These are phyloP conservation scores for Xylaria polymorpha DNA, from an alignment of 2,329 filamentous ascomycete genomes.

Conservation along the genomic window DNA sequence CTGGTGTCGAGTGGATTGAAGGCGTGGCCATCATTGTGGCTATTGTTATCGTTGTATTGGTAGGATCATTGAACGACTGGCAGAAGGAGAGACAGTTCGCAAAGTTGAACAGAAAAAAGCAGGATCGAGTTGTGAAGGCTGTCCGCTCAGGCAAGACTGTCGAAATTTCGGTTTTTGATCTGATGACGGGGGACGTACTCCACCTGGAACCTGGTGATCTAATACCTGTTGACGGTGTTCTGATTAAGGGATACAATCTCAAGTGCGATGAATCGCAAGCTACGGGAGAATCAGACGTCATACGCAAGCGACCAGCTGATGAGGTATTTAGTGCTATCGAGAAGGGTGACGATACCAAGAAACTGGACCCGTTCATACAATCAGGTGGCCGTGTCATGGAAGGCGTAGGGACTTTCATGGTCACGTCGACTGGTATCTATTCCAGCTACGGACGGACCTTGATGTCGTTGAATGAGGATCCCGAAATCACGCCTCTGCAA, in stretches of 20 bases:
- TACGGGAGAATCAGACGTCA: conserved; percentile 81
- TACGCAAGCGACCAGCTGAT: conserved; percentile 74
- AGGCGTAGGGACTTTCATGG: conserved; percentile 79
- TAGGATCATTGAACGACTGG: conserved; percentile 82
- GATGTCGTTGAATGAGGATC: conserved; percentile 77
- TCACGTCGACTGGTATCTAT: conserved; percentile 78
- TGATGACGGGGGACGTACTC: conserved; percentile 76
- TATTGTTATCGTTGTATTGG: conserved; percentile 79
- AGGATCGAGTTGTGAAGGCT: conserved; percentile 78
- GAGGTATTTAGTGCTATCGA: conserved; percentile 78
- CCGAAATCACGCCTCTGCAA: conserved; percentile 80
- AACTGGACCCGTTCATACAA: conserved; percentile 86
- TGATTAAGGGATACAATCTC: conserved; percentile 78
- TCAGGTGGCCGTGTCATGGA: conserved; percentile 84
- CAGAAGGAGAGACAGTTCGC: conserved; percentile 85
- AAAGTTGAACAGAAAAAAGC: conserved; percentile 82
- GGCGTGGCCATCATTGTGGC: conserved; percentile 86
- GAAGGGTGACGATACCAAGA: conserved; percentile 72
- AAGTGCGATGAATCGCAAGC: conserved; percentile 83
- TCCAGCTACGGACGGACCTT: conserved; percentile 81
- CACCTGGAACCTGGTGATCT: conserved; percentile 81
- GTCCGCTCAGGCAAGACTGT: conserved; percentile 76
- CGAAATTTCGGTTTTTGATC: conserved; percentile 75
- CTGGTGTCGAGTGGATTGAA: conserved; percentile 81
- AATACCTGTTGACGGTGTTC: conserved; percentile 78